Evolutionary conservation across 2,329 filamentous ascomycete species (phyloP), one percentile per base, ranked within the genome.

Genomic region (Juglanconis sp.): DNA sequence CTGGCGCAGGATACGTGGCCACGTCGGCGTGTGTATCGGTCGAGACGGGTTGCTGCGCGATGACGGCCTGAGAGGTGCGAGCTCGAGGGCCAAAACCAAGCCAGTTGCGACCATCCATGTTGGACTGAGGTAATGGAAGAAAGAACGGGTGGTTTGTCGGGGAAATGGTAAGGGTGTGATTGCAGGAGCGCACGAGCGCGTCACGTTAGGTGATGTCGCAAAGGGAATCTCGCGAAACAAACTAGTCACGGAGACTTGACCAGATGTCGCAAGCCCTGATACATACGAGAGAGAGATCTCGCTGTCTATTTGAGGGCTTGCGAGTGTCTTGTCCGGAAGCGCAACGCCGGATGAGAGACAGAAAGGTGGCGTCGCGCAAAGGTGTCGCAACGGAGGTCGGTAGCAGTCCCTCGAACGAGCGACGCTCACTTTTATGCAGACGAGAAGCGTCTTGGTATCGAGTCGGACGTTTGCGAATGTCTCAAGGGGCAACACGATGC

Each of bases 91-190:
- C 53, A 15, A 60, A 56, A 34, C 46, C 46, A 30, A 61, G 53
- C 51, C 55, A 59, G 17, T 24, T 48, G 17, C 55, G 50, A 42
- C 63, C 63, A 13, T 51, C 49, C 62, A 60, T 59, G 34, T 13
- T 46, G 44, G 11, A 32, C 32, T 49, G 15, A 9, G 34, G 11
- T 54, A 13, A 4, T 6, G 4, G 53, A 2, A 7, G 35, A 11
- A 31, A 42, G 4, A 53, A 24, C 9, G 53, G 17, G 1, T 32
- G 53, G 8, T 31, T 24, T 9, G 17, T 11, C 10, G 34, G 44
- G 4, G 17, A 30, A n/a, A 32, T 24, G 48, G 48, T 51, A 24
- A 24, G 17, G 17, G 17, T 24, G 17, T 24, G 17, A 24, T 24
- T 24, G 17, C 9, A 30, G 17, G 17, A 17, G 17, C 4, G 3